Conservation (phyloP, 257 asterid species). For the Solanum okadae region DNA sequence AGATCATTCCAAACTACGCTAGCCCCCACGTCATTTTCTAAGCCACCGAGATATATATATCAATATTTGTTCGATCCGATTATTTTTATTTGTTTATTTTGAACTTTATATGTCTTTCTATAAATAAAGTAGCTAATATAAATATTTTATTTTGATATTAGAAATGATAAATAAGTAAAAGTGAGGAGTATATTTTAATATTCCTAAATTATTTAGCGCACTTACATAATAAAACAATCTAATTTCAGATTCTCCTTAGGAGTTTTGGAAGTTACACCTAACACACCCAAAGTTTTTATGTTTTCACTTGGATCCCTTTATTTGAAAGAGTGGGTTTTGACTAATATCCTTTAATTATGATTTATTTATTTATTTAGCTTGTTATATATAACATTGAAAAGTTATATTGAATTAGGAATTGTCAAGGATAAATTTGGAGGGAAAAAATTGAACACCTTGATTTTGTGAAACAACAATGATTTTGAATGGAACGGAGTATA, state of each 20-base stretch:
- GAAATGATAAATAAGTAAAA: not conserved
- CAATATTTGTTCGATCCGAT: not conserved
- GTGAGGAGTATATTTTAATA: not conserved
- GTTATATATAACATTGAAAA: not conserved
- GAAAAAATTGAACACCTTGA: not conserved
- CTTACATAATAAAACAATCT: not conserved
- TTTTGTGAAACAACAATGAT: too few relatives aligned
- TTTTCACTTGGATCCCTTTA: not conserved
- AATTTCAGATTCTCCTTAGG: not conserved
- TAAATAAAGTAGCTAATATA: too few relatives aligned
- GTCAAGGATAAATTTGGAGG: not conserved
- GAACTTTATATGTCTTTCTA: not conserved
- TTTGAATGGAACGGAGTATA: not conserved
- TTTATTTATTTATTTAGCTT: not conserved
- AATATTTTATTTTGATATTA: too few relatives aligned
- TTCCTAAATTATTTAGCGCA: not conserved
- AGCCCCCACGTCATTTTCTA: conserved; percentile 47
- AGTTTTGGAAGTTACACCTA: not conserved
- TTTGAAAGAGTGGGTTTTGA: not conserved
- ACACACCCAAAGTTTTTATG: not conserved
- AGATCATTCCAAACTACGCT: conserved; percentile 41
- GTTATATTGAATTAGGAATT: not conserved
- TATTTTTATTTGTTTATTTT: too few relatives aligned
- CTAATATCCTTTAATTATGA: not conserved
- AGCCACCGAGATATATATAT: conserved; percentile 9